Conservation (phyloP, 495 filamentous ascomycete species). For the Penicillium malachiteum region DNA sequence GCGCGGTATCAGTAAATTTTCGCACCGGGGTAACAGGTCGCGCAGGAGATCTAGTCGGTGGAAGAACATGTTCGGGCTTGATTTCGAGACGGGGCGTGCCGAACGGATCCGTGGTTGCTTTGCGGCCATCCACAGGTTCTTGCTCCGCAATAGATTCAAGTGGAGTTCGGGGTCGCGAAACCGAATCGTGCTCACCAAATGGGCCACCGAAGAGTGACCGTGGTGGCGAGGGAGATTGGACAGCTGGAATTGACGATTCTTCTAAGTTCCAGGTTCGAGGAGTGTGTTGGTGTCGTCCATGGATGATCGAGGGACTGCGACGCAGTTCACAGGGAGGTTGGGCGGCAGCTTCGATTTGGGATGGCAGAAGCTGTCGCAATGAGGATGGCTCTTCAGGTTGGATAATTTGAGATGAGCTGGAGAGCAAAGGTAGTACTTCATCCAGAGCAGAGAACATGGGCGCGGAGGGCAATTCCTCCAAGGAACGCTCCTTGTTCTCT, state of each 20-base stretch:
- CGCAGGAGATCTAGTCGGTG: slow-evolving; percentile 8
- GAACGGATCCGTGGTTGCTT: slow-evolving; percentile 23
- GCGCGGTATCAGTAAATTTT: slow-evolving; percentile 52
- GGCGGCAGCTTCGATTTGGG: slow-evolving; percentile 14
- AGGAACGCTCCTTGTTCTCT: slow-evolving; percentile 8
- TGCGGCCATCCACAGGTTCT: slow-evolving; percentile 28
- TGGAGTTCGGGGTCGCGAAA: slow-evolving; percentile 41
- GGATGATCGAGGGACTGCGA: slow-evolving; percentile 37
- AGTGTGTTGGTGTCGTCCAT: slow-evolving; percentile 33
- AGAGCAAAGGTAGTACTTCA: slow-evolving; percentile 34
- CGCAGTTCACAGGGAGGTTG: slow-evolving; percentile 31
- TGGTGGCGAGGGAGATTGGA: slow-evolving; percentile 22
- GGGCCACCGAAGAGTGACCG: slow-evolving; percentile 30
- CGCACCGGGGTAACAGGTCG: slow-evolving; percentile 40
- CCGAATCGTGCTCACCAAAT: slow-evolving; percentile 16
- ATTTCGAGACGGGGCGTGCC: slow-evolving; percentile 44
- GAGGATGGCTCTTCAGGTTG: slow-evolving; percentile 19
- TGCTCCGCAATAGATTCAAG: slow-evolving; percentile 42
- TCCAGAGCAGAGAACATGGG: background rate
- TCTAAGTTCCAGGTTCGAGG: slow-evolving; percentile 36
- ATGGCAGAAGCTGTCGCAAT: slow-evolving; percentile 19
- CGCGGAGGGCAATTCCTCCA: slow-evolving; percentile 18
- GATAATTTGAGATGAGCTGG: slow-evolving; percentile 52
- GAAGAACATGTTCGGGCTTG: slow-evolving; percentile 42
- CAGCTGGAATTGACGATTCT: slow-evolving; percentile 22